Evolutionary conservation across 768 basidiomycete species (phyloP).

Genomic region (Pulveroboletus sp.): DNA sequence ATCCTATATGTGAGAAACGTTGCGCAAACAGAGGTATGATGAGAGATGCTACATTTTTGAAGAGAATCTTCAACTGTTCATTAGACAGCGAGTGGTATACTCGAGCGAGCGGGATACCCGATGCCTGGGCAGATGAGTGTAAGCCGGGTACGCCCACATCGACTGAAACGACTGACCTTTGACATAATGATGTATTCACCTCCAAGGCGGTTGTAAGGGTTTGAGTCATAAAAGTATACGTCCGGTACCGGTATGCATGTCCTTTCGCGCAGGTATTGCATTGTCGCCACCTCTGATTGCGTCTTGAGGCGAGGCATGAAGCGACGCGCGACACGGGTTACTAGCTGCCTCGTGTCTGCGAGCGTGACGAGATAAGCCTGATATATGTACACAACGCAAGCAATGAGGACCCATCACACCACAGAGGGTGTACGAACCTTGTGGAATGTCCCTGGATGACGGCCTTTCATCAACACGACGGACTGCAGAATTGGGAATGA

Average conservation of each 20-base stretch:
- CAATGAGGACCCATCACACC: not conserved
- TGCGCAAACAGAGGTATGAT: conserved; percentile 73
- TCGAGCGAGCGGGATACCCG: conserved; percentile 64
- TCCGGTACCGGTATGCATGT: conserved; percentile 71
- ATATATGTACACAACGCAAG: conserved; percentile 8
- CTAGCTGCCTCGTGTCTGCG: conserved; percentile 54
- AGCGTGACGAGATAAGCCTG: conserved; percentile 78
- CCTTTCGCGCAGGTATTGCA: conserved; percentile 70
- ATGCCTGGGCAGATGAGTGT: conserved; percentile 59
- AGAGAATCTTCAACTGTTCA: conserved; percentile 55
- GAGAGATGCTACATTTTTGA: conserved; percentile 64
- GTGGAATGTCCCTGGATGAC: conserved; percentile 72
- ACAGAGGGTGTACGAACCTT: conserved; percentile 56
- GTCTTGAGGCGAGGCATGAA: conserved; percentile 87
- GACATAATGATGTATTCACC: conserved; percentile 87
- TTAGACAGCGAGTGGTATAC: conserved; percentile 72
- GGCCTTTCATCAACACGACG: conserved; percentile 1
- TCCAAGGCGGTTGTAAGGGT: conserved; percentile 79
- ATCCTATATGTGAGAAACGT: conserved; percentile 73
- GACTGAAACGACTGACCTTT: conserved; percentile 47
- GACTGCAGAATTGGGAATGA: conserved; percentile 9
- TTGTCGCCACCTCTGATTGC: conserved; percentile 82
- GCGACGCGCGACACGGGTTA: conserved; percentile 77
- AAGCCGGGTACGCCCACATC: conserved; percentile 1
- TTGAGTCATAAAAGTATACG: conserved; percentile 75